A percentile compares a stretch with the other conserved stretches of the same genome.
phyloP scores from a whole-genome alignment of 257 asterid species.

The Thymus mandschuricus region DNA sequence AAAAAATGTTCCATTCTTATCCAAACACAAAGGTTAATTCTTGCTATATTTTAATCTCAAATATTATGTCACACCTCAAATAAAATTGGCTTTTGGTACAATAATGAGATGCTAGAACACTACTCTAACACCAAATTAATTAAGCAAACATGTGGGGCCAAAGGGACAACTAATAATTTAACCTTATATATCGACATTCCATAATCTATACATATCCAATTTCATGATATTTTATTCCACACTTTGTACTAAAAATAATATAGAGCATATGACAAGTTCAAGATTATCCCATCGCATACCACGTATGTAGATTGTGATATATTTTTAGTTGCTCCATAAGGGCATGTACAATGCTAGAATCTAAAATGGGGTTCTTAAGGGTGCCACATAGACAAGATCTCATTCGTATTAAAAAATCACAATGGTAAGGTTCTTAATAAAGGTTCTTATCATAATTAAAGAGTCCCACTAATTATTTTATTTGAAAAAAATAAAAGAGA shows the following conservation, averaged over 20 bases:
- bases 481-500: too few species aligned
- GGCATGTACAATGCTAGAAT: too few species aligned
- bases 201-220: background rate
- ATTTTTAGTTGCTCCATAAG: background rate
- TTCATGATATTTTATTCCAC: background rate
- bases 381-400: too few species aligned
- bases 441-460: too few species aligned
- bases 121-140: background rate
- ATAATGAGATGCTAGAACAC: constrained; percentile 22
- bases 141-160: constrained; percentile 12
- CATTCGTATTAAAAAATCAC: too few species aligned
- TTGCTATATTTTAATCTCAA: background rate
- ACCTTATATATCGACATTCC: background rate
- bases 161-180: background rate
- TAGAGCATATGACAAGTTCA: background rate
- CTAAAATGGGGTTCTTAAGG: too few species aligned
- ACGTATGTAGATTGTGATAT: background rate
- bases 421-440: too few species aligned
- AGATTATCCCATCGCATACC: background rate
- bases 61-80: constrained; percentile 6
- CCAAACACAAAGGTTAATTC: constrained; percentile 7
- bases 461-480: too few species aligned
- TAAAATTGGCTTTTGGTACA: constrained; percentile 16
- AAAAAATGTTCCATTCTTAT: constrained; percentile 31
- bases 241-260: background rate